These are phyloP conservation scores for Ustilago nuda DNA, from an alignment of 1,284 basidiomycete genomes.

Conservation along the genomic window DNA sequence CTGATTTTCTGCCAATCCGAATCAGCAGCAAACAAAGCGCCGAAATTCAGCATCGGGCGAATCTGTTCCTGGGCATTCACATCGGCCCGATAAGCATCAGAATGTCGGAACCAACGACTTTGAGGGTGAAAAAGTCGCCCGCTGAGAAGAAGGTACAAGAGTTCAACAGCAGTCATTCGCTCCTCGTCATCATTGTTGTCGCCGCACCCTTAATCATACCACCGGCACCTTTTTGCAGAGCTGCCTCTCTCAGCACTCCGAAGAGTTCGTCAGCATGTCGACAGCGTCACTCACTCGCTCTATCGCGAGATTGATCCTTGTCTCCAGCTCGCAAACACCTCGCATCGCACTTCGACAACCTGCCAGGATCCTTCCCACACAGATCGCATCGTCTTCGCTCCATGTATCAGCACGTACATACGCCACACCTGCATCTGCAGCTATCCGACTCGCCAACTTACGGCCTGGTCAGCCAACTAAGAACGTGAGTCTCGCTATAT, in stretches of 20 bases:
- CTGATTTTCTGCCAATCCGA: background rate
- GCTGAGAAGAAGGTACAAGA: slow-evolving; percentile 6
- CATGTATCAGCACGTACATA: slow-evolving; percentile 24
- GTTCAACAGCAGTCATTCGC: slow-evolving; percentile 7
- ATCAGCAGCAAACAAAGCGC: slow-evolving; percentile 11
- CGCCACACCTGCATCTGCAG: slow-evolving; percentile 30
- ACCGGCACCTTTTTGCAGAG: too few species aligned
- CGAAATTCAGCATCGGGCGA: background rate
- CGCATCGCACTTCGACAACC: slow-evolving; percentile 19
- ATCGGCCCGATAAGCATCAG: background rate
- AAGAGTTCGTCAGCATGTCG: slow-evolving; percentile 20
- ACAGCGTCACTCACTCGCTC: slow-evolving; percentile 41
- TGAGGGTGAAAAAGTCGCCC: slow-evolving; percentile 13
- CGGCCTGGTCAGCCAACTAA: slow-evolving; percentile 50
- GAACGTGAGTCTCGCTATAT: slow-evolving; percentile 22
- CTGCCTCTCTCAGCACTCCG: too few species aligned
- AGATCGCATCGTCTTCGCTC: slow-evolving; percentile 18
- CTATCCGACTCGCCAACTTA: slow-evolving; percentile 46
- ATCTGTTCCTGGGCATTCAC: background rate
- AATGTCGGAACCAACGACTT: slow-evolving; percentile 1
- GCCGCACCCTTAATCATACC: background rate
- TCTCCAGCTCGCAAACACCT: slow-evolving; percentile 24
- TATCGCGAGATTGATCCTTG: slow-evolving; percentile 31
- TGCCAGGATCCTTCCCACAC: slow-evolving; percentile 12
- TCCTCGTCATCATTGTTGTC: slow-evolving; percentile 2